phyloP scores from a whole-genome alignment of 192 early-diverging fungal genomes.

The Coemansia sp. region DNA sequence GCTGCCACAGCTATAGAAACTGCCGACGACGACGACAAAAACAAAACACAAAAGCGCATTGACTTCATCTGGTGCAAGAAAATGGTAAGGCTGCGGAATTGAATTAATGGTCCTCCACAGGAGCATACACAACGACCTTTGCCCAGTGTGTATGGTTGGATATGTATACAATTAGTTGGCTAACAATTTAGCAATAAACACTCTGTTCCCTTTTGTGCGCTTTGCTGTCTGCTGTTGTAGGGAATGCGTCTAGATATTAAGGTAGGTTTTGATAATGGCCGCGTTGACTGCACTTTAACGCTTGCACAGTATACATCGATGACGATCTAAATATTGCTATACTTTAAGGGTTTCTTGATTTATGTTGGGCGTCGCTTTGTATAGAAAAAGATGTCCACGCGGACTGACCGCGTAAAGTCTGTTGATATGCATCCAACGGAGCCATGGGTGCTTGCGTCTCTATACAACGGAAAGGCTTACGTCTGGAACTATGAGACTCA shows the following conservation, averaged over 20 bases:
- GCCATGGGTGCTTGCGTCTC: conserved; percentile 94
- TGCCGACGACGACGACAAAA: conserved; percentile 3
- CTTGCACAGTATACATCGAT: background rate
- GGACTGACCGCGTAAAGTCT: conserved; percentile 91
- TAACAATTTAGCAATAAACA: background rate
- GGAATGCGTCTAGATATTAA: conserved; percentile 61
- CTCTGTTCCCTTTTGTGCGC: background rate
- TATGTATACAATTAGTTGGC: background rate
- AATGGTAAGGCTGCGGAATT: background rate
- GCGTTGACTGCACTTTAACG: background rate
- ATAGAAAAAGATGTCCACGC: conserved; percentile 60
- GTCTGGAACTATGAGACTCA: conserved; percentile 99
- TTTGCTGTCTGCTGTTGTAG: conserved; percentile 18
- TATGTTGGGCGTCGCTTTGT: background rate
- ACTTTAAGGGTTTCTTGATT: background rate
- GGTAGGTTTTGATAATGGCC: conserved; percentile 11
- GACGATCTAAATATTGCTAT: background rate
- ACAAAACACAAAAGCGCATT: background rate
- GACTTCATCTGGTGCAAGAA: background rate
- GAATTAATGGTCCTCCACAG: background rate
- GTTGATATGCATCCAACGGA: conserved; percentile 99
- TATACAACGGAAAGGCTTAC: conserved; percentile 93
- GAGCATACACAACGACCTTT: background rate
- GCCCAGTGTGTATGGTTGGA: background rate
- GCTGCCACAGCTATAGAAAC: background rate